Base-by-base conservation (phyloP, 805 yeast genomes). In the Tetrapisispora taiwanensis region DNA sequence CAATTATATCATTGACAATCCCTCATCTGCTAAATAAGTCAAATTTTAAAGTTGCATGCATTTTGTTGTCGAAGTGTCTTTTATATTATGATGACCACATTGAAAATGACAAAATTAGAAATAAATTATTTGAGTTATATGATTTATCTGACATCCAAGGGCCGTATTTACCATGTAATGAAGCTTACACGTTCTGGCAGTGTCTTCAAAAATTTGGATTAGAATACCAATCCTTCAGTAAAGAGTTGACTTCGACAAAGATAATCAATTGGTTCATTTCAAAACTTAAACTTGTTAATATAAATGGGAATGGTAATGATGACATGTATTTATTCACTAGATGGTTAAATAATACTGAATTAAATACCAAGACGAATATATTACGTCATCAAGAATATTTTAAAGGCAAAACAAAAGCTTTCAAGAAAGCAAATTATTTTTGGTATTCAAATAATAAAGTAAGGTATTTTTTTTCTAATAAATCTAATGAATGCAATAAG, bases 111-210 rank as follows among this genome's bases (percentile, higher is more conserved):
- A 57, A 74, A 0, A 51, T 78, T 8, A 44, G 64, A 4, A 73
- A 68, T 36, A 75, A 74, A 48, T 58, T 79, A 28, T 73, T 72
- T 35, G 73, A 72, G 26, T 42, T 78, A 1, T 61, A 74, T 39
- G 82, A 79, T 31, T 55, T 74, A 6, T 63, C 84, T 0, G 81
- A 76, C 37, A 63, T 79, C 0, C 75, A 73, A 56, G 90, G 90
- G 0, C 90, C 92, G 2, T 54, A 61, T 1, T 20, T 49, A 1
- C 42, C 79, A 1, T 66, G 71, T 39, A 63, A 71, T 36, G 75
- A 71, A 39, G 64, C 82, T 3, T 60, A 76, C 26, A 49, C 55
- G 13, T 75, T 81, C 48, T 82, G 89, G 89, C 59, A 66, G 42
- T 50, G 66, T 0, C 49, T 74, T 3, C 58, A 69, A 14, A 55